These are phyloP conservation scores for Cytospora piceicola DNA, from an alignment of 2,329 filamentous ascomycete genomes.

Conservation along the genomic window DNA sequence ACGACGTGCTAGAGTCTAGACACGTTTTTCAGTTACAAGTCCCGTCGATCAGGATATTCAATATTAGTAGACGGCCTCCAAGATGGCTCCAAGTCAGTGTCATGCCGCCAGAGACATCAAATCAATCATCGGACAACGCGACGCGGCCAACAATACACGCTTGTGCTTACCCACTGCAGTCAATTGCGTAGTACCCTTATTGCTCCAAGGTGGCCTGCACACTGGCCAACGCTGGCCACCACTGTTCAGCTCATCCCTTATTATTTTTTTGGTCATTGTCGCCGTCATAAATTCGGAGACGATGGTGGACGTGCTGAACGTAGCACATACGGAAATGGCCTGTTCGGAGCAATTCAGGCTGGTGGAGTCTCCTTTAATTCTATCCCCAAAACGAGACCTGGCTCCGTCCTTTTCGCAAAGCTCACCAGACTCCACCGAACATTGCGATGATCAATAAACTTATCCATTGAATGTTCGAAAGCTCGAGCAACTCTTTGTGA, in stretches of 20 bases:
- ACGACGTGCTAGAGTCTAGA: neutral
- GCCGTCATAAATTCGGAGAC: neutral
- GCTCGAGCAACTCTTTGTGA: neutral
- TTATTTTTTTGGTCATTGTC: neutral
- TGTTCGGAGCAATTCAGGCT: slow-evolving; percentile 17
- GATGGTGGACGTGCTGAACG: slow-evolving; percentile 8
- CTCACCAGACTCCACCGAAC: slow-evolving; percentile 2
- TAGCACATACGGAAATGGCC: slow-evolving; percentile 3
- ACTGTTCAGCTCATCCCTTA: neutral
- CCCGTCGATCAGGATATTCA: neutral
- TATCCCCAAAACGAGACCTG: slow-evolving; percentile 19
- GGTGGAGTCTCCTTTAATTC: slow-evolving; percentile 24
- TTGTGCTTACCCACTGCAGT: neutral
- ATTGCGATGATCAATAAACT: slow-evolving; percentile 3
- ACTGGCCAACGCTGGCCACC: neutral
- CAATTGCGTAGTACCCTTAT: neutral
- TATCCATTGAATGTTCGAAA: neutral
- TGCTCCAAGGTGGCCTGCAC: neutral
- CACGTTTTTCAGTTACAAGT: neutral
- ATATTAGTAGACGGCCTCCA: neutral
- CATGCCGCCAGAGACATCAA: neutral
- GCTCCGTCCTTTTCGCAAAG: neutral
- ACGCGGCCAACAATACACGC: neutral
- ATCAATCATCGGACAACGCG: neutral
- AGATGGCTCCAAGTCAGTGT: neutral